Evolutionary conservation across 1,284 basidiomycete species (phyloP), one percentile per base, ranked within the genome.

Genomic region (Peniophora sp.): DNA sequence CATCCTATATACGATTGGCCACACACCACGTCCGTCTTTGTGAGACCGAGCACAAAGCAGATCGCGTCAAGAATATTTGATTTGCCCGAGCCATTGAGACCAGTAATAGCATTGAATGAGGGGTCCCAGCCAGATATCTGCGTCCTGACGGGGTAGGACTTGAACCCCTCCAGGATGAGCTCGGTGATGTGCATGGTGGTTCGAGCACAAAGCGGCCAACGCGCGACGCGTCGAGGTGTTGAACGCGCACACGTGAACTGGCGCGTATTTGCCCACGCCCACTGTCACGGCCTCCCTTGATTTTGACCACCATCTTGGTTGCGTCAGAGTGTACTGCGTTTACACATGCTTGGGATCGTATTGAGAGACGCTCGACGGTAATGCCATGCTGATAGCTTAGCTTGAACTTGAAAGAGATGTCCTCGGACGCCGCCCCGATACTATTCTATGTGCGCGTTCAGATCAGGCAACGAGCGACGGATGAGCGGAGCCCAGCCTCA

Each of bases 61-160:
- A 97, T 97, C 53, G 95, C 93, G 72, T 97, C 94, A 57, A 97
- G 82, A 59, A 98, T 97, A 69, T 98, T 99, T 55, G 93, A 96
- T 73, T 97, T 97, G 58, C 94, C 93, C 0, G 87, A 89, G 5
- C 88, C 94, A 69, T 97, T 97, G 58, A 97, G 80, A 49, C 95
- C 94, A 1, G 95, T 98, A 69, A 97, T 97, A 12, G 95, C 95
- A 65, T 97, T 97, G 79, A 97, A 97, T 14, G 92, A 96, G 10
- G 91, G 72, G 65, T 97, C 94, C 85, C 94, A 98, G 58, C 93
- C 94, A 0, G 86, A 88, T 53, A 98, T 96, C 62, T 90, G 89
- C 0, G 95, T 97, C 41, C 95, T 82, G 27, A 94, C 92, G 17
- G 95, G 94, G 63, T 98, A 97, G 16, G 94, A 97, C 69, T 98